phyloP scores from a whole-genome alignment of 176 grass and related monocot species.

The Poa pratensis region DNA sequence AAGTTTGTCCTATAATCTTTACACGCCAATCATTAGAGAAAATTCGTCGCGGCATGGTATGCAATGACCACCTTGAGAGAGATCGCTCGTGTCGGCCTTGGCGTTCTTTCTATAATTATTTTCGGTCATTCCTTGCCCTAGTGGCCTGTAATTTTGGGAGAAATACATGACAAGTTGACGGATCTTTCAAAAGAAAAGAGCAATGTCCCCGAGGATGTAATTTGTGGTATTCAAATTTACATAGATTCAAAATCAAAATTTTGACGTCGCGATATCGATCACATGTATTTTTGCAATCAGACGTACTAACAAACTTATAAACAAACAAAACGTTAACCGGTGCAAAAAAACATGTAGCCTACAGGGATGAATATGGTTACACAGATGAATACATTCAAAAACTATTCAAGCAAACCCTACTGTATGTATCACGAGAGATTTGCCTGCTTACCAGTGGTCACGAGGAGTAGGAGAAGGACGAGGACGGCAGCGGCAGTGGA shows the following conservation, averaged over 20 bases:
- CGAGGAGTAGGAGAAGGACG: slow-evolving; percentile 6
- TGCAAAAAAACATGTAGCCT: background rate
- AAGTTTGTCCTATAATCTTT: background rate
- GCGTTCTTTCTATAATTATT: background rate
- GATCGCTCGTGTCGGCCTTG: background rate
- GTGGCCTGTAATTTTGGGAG: background rate
- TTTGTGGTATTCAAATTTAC: background rate
- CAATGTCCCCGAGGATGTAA: background rate
- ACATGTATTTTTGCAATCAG: too few relatives aligned
- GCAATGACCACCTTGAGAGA: background rate
- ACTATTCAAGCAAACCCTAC: background rate
- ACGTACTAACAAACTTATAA: too few relatives aligned
- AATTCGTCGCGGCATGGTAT: background rate
- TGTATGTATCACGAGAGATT: background rate
- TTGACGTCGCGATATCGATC: too few relatives aligned
- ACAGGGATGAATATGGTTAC: background rate
- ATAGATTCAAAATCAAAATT: too few relatives aligned
- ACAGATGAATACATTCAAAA: background rate
- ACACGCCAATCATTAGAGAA: background rate
- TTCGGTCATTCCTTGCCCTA: background rate
- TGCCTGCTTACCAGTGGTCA: slow-evolving; percentile 1
- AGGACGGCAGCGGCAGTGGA: background rate
- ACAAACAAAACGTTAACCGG: background rate
- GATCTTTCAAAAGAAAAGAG: background rate
- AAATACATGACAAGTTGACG: background rate